A percentile compares a stretch with the other conserved stretches of the same genome.
Conservation (phyloP, 2,329 filamentous ascomycete species). For the Pleomassaria siparia region DNA sequence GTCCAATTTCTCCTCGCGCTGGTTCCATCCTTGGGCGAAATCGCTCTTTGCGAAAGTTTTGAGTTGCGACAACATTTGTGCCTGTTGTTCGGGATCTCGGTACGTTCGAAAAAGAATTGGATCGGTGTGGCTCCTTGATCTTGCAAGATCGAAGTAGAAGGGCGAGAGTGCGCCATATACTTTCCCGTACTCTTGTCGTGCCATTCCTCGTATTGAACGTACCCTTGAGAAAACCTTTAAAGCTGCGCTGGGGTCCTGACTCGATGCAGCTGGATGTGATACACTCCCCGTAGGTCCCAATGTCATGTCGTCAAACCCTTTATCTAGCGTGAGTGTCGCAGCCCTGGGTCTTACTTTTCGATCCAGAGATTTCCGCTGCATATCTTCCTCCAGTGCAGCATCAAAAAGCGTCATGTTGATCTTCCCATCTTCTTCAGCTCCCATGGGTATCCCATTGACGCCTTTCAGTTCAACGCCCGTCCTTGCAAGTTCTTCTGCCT, state of each 20-base stretch:
- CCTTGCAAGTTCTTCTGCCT: constrained; percentile 44
- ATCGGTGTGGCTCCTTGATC: constrained; percentile 72
- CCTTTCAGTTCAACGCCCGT: constrained; percentile 37
- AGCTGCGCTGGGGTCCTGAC: constrained; percentile 61
- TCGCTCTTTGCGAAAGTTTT: constrained; percentile 79
- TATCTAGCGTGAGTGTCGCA: constrained; percentile 51
- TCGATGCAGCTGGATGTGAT: constrained; percentile 23
- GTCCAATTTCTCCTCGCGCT: constrained; percentile 70
- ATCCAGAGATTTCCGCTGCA: constrained; percentile 48
- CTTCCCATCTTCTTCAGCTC: constrained; percentile 36
- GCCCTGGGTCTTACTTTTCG: constrained; percentile 26
- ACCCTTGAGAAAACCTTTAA: constrained; percentile 70
- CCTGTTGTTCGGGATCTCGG: constrained; percentile 84
- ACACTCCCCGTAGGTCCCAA: constrained; percentile 45
- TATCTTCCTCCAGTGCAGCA: constrained; percentile 67
- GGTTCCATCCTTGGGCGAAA: constrained; percentile 70
- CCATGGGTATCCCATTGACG: constrained; percentile 40
- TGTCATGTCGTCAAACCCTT: constrained; percentile 80
- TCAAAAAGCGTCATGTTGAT: constrained; percentile 71
- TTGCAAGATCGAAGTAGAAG: constrained; percentile 81
- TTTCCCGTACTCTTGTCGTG: constrained; percentile 86
- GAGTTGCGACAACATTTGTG: constrained; percentile 82
- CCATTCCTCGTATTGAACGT: constrained; percentile 78
- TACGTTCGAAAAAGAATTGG: constrained; percentile 85
- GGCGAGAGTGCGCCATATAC: constrained; percentile 86